Conservation (phyloP, 805 yeast genomes). For the Pichia ethanolica region DNA sequence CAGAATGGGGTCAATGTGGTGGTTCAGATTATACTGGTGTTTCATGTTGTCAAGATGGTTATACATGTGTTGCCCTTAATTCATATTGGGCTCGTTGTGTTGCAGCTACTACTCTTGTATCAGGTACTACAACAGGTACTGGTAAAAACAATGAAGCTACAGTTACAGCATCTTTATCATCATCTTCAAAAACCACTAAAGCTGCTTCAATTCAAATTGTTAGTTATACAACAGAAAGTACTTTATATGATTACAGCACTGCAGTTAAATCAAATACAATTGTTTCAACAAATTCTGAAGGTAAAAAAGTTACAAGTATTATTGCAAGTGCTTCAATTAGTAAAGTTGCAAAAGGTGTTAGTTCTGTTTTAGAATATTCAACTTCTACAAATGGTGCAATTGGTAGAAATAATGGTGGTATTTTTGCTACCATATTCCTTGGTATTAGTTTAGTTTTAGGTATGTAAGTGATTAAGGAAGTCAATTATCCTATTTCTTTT, state of each 20-base stretch:
- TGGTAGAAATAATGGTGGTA: neutral
- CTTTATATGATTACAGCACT: conserved; percentile 2
- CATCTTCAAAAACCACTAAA: neutral
- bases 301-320: conserved; percentile 3
- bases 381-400: conserved; percentile 15
- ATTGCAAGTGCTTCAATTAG: conserved; percentile 13
- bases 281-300: neutral
- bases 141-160: neutral
- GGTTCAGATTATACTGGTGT: conserved; percentile 22
- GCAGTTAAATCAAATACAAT: neutral
- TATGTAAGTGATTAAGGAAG: no score
- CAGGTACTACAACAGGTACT: neutral
- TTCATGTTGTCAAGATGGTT: conserved; percentile 21
- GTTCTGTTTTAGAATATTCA: conserved; percentile 14
- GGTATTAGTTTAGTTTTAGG: neutral
- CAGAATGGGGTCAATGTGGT: conserved; percentile 27
- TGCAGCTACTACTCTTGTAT: conserved; percentile 17
- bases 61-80: conserved; percentile 19
- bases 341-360: conserved; percentile 12
- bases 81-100: conserved; percentile 27
- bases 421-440: neutral
- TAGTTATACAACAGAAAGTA: neutral
- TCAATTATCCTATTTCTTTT: no score
- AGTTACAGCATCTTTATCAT: neutral
- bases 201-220: no score